Evolutionary conservation across 805 yeast genomes (phyloP), one percentile per base, ranked within the genome.

Genomic region (Kazachstania africana): DNA sequence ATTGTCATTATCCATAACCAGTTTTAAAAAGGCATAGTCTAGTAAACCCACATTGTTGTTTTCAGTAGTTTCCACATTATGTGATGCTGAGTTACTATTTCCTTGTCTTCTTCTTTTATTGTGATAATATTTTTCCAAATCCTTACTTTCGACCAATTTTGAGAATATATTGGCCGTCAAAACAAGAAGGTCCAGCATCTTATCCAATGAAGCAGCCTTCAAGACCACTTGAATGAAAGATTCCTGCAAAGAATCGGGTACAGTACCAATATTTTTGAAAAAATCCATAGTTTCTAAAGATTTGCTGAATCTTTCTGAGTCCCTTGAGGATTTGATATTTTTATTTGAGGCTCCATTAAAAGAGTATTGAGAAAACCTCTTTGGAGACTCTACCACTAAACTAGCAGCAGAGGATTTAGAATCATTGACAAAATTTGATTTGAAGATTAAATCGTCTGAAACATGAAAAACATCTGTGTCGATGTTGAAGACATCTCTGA

Each of bases 181-280:
- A 4, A 88, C 84, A 31, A 88, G 57, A 15, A 87, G 65, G 53
- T 88, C 96, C 33, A 85, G 65, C 43, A 88, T 64, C 43, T 75
- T 73, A 27, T 82, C 91, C 35, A 83, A 56, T 1, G 81, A 67
- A 1, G 91, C 91, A 3, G 82, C 70, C 43, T 75, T 76, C 17
- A 73, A 56, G 5, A 69, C 77, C 6, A 72, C 77, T 33, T 57
- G 52, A 15, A 65, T 47, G 34, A 47, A 14, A 44, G 60, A 35
- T 44, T 61, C 39, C 33, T 57, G 55, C 16, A 58, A 37, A 4
- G 62, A 49, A 33, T 55, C 59, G 1, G 62, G 46, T 6, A 47
- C 50, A 12, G 44, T 47, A 1, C 48, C 52, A 26, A 48, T 48
- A 30, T 37, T 43, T n/a, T 48, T 49, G 27, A 50, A 50, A 26